Evolutionary conservation across 2,329 filamentous ascomycete genomes (phyloP), one percentile per base, ranked within the genome.

Genomic region (Fusarium nanum): DNA sequence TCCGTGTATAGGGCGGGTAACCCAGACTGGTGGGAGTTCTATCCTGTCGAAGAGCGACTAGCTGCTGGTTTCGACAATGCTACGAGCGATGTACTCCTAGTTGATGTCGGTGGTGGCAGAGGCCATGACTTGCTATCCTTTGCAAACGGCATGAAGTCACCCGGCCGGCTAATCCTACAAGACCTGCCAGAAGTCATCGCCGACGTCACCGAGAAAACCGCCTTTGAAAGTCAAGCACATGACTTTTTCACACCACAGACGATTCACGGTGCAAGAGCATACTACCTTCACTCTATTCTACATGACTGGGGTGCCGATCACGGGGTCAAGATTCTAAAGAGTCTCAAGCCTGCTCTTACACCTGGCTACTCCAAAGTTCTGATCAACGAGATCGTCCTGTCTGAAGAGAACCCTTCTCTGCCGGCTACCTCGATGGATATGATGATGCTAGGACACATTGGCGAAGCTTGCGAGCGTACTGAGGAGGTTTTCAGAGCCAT

Each of bases 251-350:
- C 48, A 9, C 50, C 66, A 16, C 73, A 77, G 27, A 68, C 65
- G 0, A 45, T 76, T 4, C 64, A 68, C 22, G 64, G 65, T 49
- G 52, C 53, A 25, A 53, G 41, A 27, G 34, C 32, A 16, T 57
- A 66, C 32, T 37, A 47, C 23, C 69, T 78, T 75, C 70, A 78
- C 79, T 57, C 75, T 75, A 53, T 76, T 45, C 75, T 82, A 2
- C 81, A 82, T 60, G 78, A 82, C 57, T 82, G 80, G 60, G 66
- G 75, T 23, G 79, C 81, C 54, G 71, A 75, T 3, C 75, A 75
- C 16, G 76, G 73, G 27, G 73, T 76, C 2, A 53, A 69, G 23
- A 81, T 81, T 2, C 70, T 82, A 8, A 54, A 70, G 44, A 74
- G 72, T 5, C 50, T 81, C 6, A 58, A 70, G 5, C 64, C 67